phyloP scores from a whole-genome alignment of 371 early-diverging fungal genomes.

The Basidiobolus heterosporus region DNA sequence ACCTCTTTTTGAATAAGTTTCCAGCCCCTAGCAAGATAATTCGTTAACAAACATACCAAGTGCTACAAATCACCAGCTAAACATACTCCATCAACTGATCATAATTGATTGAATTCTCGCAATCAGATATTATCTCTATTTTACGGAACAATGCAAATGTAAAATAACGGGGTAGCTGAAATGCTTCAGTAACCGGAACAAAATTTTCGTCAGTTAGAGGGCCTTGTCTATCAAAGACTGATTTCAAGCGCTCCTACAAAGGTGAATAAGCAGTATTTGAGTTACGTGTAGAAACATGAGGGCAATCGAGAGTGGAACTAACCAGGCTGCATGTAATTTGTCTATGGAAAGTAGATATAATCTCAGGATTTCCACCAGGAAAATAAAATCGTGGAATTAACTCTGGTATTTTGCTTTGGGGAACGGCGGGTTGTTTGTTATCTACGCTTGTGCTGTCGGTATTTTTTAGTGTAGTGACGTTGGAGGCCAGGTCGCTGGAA shows the following conservation, averaged over 20 bases:
- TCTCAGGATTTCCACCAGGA: constrained; percentile 17
- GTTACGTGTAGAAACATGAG: not conserved
- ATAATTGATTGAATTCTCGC: not conserved
- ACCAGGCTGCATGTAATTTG: constrained; percentile 14
- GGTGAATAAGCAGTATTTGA: not conserved
- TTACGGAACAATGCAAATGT: constrained; percentile 39
- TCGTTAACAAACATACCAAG: not conserved
- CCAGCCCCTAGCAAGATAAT: not conserved
- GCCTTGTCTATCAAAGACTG: constrained; percentile 10
- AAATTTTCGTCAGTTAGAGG: constrained; percentile 24
- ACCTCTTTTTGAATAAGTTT: not conserved
- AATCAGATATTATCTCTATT: constrained; percentile 9
- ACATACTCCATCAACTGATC: too few species aligned
- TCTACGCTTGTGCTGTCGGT: too few species aligned
- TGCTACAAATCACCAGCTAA: too few species aligned
- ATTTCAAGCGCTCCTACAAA: constrained; percentile 5
- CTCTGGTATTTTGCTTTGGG: not conserved
- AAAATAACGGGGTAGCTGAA: constrained; percentile 37
- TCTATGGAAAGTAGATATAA: constrained; percentile 11
- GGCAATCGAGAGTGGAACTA: constrained; percentile 1
- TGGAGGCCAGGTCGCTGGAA: too few species aligned
- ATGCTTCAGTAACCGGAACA: constrained; percentile 29
- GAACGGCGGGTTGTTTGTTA: too few species aligned
- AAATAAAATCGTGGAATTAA: constrained; percentile 23
- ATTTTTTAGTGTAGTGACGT: too few species aligned